Conservation (phyloP, 805 yeast genomes). For the Saccharomycopsis sp. region DNA sequence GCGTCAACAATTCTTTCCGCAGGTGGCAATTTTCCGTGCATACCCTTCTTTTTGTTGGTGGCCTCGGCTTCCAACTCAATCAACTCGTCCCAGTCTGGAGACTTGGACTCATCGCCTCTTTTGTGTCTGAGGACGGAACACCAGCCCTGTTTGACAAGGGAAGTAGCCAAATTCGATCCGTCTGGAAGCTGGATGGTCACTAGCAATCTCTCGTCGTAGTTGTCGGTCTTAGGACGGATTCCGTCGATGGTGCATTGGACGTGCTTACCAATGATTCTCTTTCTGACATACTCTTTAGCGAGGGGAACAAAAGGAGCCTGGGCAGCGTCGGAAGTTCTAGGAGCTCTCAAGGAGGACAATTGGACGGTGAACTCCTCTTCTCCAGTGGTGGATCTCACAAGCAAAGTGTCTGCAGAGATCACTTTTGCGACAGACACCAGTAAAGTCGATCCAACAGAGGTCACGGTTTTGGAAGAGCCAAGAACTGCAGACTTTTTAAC, state of each 20-base stretch:
- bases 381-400: slow-evolving; percentile 42
- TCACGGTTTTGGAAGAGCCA: slow-evolving; percentile 26
- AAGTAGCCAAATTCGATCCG: slow-evolving; percentile 53
- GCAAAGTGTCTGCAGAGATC: slow-evolving; percentile 62
- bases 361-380: slow-evolving; percentile 55
- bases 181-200: slow-evolving; percentile 50
- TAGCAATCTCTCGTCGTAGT: slow-evolving; percentile 57
- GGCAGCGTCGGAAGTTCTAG: slow-evolving; percentile 54
- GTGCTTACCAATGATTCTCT: slow-evolving; percentile 60
- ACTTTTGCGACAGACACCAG: slow-evolving; percentile 55
- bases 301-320: slow-evolving; percentile 50
- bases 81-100: slow-evolving; percentile 71
- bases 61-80: slow-evolving; percentile 64
- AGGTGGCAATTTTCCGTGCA: slow-evolving; percentile 50
- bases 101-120: slow-evolving; percentile 62
- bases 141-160: slow-evolving; percentile 56
- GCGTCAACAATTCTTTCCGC: slow-evolving; percentile 70
- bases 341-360: slow-evolving; percentile 69
- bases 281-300: slow-evolving; percentile 72
- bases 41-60: slow-evolving; percentile 49
- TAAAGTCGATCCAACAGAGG: slow-evolving; percentile 40
- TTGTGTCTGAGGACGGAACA: slow-evolving; percentile 77
- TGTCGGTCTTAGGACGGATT: slow-evolving; percentile 51
- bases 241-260: slow-evolving; percentile 60
- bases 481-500: slow-evolving; percentile 23